Base-by-base conservation (phyloP, 331 rosid species). In the Dryas integrifolia region DNA sequence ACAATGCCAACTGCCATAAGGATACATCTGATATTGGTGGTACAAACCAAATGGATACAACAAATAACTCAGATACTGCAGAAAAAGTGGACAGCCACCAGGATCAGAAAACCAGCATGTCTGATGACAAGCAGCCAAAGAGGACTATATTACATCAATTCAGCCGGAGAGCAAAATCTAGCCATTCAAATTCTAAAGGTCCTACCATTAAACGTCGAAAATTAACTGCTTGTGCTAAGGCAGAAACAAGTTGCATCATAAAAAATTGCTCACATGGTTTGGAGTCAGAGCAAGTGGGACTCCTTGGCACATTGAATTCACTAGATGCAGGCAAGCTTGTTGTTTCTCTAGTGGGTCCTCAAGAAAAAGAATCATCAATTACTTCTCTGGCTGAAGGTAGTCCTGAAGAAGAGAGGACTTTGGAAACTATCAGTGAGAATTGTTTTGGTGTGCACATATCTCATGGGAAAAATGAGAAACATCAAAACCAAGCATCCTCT, bases 141-240 rank as follows among this genome's bases (percentile, higher is more conserved):
- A 80, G 45, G 62, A 78, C 76, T 38, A 41, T 80, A 56, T 69
- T 73, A 75, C 85, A 76, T 48, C 83, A 78, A 49, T 82, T 82
- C 55, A 78, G 72, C 70, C 80, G 75, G 67, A 85, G 82, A 76
- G 77, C 71, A 64, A 83, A 88, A 77, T 68, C 85, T 53, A 79
- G 72, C 50, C 85, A 84, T 64, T 82, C 86, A 48, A 82, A 82
- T 77, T 76, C 55, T 70, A 72, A 53, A 45, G 85, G 67, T 68
- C 86, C 83, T 75, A 78, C 82, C 58, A 64, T 73, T 44, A 92
- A 89, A 83, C 82, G 86, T 57, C 71, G 87, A 72, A 89, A 85
- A 76, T 67, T 92, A 61, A 75, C 86, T 73, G 86, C 87, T 64
- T 87, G 89, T 76, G 84, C 70, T 38, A 81, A 85, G 83, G 82